Evolutionary conservation across 2,329 filamentous ascomycete genomes (phyloP).

Genomic region (Colletotrichum siamense): DNA sequence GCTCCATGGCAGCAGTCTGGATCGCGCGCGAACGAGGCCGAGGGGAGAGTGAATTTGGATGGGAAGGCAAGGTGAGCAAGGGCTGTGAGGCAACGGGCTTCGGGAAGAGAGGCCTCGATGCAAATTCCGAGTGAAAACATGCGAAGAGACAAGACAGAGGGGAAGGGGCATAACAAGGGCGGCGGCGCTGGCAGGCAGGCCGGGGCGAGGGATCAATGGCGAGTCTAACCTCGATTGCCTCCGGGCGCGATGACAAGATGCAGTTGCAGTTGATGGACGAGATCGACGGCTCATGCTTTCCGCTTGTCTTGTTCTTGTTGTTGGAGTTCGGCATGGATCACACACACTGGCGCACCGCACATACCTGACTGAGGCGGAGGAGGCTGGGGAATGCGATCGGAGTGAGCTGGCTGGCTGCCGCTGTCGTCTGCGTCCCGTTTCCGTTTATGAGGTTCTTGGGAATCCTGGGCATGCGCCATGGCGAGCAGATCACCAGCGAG

Average conservation of each 20-base stretch:
- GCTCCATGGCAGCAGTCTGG: conserved; percentile 20
- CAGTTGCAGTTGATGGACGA: conserved; percentile 20
- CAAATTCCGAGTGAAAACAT: not conserved
- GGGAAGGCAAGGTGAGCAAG: not conserved
- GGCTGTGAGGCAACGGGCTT: not conserved
- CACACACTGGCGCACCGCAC: conserved; percentile 26
- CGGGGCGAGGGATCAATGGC: conserved; percentile 22
- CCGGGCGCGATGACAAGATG: conserved; percentile 18
- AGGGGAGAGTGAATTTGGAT: not conserved
- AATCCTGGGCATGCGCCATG: conserved; percentile 49
- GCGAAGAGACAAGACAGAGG: not conserved
- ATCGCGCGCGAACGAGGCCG: not conserved
- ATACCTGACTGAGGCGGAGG: conserved; percentile 51
- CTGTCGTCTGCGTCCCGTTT: conserved; percentile 54
- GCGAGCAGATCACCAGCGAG: conserved; percentile 19
- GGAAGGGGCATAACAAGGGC: conserved; percentile 7
- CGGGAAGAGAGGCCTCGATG: not conserved
- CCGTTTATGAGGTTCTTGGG: conserved; percentile 49
- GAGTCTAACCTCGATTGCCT: conserved; percentile 24
- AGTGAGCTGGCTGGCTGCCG: conserved; percentile 39
- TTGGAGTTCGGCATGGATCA: conserved; percentile 18
- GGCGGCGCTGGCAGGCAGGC: conserved; percentile 21
- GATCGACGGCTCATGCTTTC: conserved; percentile 15
- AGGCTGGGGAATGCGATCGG: conserved; percentile 49
- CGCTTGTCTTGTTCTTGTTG: conserved; percentile 16